Percentiles rank a stretch among this genome's conserved stretches.
These are phyloP conservation scores for Volvariella volvacea DNA, from an alignment of 1,284 basidiomycete genomes.

Conservation along the genomic window DNA sequence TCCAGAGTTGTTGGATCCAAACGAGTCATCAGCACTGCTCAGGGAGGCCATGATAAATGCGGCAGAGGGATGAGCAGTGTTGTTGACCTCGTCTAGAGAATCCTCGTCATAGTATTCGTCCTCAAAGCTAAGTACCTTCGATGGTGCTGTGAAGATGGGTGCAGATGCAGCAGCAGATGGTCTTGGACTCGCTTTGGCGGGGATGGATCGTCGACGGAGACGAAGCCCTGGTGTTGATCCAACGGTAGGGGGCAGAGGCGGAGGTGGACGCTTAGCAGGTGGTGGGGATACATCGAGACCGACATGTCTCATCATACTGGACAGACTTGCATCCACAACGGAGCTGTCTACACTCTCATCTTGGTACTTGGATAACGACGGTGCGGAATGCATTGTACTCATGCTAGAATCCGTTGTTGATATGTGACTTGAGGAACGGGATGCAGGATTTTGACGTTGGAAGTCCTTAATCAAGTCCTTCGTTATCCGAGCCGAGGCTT, in stretches of 20 bases:
- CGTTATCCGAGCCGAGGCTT: constrained; percentile 62
- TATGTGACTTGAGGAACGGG: neutral
- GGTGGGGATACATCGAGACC: constrained; percentile 13
- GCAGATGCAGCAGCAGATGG: neutral
- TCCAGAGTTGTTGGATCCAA: constrained; percentile 43
- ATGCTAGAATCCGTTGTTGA: constrained; percentile 41
- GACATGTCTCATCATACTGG: constrained; percentile 33
- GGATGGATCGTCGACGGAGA: constrained; percentile 14
- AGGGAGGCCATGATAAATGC: constrained; percentile 50
- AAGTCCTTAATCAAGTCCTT: constrained; percentile 49
- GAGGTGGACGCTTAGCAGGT: neutral
- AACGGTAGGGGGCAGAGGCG: neutral
- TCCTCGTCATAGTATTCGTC: constrained; percentile 4
- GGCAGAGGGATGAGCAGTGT: constrained; percentile 48
- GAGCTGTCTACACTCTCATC: constrained; percentile 43
- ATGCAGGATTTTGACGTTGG: neutral
- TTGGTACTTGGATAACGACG: constrained; percentile 57
- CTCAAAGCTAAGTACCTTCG: neutral
- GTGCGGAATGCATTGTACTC: constrained; percentile 60
- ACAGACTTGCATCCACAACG: constrained; percentile 35
- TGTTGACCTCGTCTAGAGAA: constrained; percentile 36
- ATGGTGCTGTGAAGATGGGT: no score
- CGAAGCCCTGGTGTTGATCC: constrained; percentile 20
- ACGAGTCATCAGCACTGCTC: constrained; percentile 39
- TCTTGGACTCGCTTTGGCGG: neutral